These are phyloP conservation scores for Aspergillus eucalypticola DNA, from an alignment of 2,329 filamentous ascomycete species.

Conservation along the genomic window DNA sequence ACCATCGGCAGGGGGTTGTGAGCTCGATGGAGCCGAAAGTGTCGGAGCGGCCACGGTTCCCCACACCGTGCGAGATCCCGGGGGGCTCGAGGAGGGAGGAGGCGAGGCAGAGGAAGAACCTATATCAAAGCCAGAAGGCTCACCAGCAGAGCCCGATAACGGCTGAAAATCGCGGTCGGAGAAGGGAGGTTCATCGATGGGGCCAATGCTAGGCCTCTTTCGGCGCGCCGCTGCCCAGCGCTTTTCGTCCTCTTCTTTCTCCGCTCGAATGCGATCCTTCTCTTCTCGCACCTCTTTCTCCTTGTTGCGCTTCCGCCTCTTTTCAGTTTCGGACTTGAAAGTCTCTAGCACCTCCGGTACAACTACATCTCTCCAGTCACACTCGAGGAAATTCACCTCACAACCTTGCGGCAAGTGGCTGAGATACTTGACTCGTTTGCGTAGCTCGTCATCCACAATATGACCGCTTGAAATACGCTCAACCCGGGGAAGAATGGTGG, in stretches of 20 bases:
- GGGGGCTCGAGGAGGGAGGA: constrained; percentile 77
- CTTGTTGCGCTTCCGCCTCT: constrained; percentile 70
- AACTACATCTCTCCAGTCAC: constrained; percentile 92
- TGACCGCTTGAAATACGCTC: constrained; percentile 88
- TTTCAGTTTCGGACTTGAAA: constrained; percentile 75
- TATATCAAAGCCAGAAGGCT: constrained; percentile 31
- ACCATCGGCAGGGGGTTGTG: constrained; percentile 60
- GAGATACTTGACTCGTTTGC: constrained; percentile 83
- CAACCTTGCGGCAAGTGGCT: constrained; percentile 86
- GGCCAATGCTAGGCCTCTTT: constrained; percentile 54
- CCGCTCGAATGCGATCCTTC: constrained; percentile 77
- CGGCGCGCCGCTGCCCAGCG: constrained; percentile 68
- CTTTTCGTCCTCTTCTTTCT: constrained; percentile 73
- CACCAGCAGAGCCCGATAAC: constrained; percentile 45
- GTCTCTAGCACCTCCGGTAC: constrained; percentile 70
- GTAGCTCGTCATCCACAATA: constrained; percentile 79
- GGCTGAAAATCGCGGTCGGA: constrained; percentile 67
- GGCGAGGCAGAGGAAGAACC: constrained; percentile 44
- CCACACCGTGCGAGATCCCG: constrained; percentile 80
- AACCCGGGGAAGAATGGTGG: constrained; percentile 80
- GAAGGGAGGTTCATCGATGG: constrained; percentile 49
- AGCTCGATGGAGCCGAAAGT: constrained; percentile 56
- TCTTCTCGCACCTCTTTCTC: constrained; percentile 88
- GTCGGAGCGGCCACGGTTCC: constrained; percentile 72
- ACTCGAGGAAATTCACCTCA: constrained; percentile 86